A percentile compares a stretch with the other conserved stretches of the same genome.
Conservation (phyloP, 805 yeast species). For the Huiozyma naganishii region DNA sequence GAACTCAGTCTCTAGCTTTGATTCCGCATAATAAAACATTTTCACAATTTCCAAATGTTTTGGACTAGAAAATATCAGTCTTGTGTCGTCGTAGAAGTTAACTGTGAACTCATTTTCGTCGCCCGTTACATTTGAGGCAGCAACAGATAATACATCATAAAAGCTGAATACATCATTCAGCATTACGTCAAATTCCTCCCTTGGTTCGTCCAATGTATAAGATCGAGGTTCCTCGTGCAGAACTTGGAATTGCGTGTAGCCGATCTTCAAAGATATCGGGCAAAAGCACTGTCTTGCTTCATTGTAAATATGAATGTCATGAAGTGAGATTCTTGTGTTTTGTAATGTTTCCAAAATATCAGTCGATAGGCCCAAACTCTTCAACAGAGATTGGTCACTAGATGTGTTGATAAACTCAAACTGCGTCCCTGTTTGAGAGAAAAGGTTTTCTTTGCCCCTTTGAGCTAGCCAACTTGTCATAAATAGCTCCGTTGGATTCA, state of each 20-base stretch:
- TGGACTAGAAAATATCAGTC: constrained; percentile 32
- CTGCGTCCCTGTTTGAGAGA: constrained; percentile 11
- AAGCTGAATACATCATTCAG: constrained; percentile 34
- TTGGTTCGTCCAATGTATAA: constrained; percentile 19
- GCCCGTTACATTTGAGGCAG: constrained; percentile 32
- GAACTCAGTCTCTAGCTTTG: constrained; percentile 33
- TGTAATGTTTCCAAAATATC: constrained; percentile 30
- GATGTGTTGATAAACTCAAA: constrained; percentile 33
- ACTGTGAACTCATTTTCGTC: constrained; percentile 40
- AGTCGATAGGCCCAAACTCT: constrained; percentile 33
- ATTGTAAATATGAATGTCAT: constrained; percentile 42
- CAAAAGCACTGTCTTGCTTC: constrained; percentile 35
- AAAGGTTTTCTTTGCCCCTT: constrained; percentile 6
- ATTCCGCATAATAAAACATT: constrained; percentile 52
- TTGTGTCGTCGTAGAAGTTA: constrained; percentile 25
- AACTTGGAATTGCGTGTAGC: constrained; percentile 53
- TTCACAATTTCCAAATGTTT: constrained; percentile 54
- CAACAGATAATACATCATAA: constrained; percentile 30
- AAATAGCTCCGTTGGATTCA: constrained; percentile 27
- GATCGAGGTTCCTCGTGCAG: constrained; percentile 32
- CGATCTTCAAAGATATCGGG: constrained; percentile 54
- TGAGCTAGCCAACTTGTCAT: constrained; percentile 13
- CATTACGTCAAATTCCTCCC: constrained; percentile 16
- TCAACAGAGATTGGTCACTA: constrained; percentile 32
- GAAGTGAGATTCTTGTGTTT: constrained; percentile 39